These are phyloP conservation scores for Digitaria exilis DNA, from an alignment of 202 grass and related monocot species.

Conservation along the genomic window DNA sequence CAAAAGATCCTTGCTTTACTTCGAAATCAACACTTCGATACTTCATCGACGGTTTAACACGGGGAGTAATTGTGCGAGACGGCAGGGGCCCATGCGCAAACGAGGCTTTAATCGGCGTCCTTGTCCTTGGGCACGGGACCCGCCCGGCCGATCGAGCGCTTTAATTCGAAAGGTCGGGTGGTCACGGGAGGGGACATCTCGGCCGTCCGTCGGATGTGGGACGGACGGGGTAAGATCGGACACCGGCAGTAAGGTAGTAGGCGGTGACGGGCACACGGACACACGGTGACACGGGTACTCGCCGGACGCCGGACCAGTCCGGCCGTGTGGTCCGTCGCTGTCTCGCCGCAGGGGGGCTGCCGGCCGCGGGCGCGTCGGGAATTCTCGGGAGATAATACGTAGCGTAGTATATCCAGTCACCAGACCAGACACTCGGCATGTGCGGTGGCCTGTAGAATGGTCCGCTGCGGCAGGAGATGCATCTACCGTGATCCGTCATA, in stretches of 20 bases:
- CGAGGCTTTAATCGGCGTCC: slow-evolving; percentile 37
- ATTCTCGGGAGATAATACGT: too few species aligned
- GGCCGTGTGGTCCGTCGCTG: slow-evolving; percentile 27
- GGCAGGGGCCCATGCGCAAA: slow-evolving; percentile 14
- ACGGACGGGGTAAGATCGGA: neutral
- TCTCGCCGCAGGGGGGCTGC: slow-evolving; percentile 30
- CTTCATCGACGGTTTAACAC: neutral
- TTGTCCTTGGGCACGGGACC: slow-evolving; percentile 30
- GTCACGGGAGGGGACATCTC: slow-evolving; percentile 22
- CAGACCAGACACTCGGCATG: neutral
- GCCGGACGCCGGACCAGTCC: slow-evolving; percentile 26
- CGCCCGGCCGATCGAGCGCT: slow-evolving; percentile 14
- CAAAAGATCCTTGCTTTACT: slow-evolving; percentile 9
- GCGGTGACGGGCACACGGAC: slow-evolving; percentile 26
- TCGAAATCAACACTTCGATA: neutral
- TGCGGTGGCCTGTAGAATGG: neutral
- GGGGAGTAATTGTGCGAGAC: neutral
- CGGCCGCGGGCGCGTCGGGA: neutral
- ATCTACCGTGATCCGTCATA: neutral
- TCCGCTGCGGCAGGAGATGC: neutral
- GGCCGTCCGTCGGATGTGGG: neutral
- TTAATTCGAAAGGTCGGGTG: slow-evolving; percentile 49
- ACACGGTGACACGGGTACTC: slow-evolving; percentile 25
- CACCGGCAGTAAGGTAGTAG: neutral
- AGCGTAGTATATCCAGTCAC: too few species aligned